Base-by-base conservation (phyloP, 208 protist species). In the Trypanosoma conorhini region DNA sequence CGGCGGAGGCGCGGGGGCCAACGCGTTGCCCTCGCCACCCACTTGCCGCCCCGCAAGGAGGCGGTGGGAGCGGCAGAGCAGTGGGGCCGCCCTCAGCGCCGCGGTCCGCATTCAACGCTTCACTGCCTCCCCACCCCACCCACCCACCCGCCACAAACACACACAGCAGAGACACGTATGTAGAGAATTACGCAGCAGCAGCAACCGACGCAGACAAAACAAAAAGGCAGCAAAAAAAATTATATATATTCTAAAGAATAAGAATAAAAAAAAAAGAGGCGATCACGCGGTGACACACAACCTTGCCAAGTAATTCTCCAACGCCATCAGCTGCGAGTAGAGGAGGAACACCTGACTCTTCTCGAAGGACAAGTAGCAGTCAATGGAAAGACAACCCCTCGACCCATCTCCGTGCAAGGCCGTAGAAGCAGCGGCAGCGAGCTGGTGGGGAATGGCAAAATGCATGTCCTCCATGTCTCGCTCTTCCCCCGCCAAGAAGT, bases 321-420 rank as follows among this genome's bases (percentile, higher is more conserved):
- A 54, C 38, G 70, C 61, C 52, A 82, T 72, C 67, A 87, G 74
- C 76, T 94, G 83, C 33, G 50, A 59, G 66, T 72, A 78, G 57
- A 88, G 67, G 55, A 72, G 35, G 30, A 77, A 73, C 26, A 92
- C 50, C 42, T 71, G 79, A 55, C 71, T 62, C 79, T 94, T 94
- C 60, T 89, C 75, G 67, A 91, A 94, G 48, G 77, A 72, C 4
- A 91, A 33, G 3, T 74, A 74, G 63, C 89, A 94, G 68, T 94
- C 89, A 46, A 90, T 74, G 17, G 82, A 91, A 28, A 80, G 74
- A 65, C 89, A 94, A 21, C 79, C 72, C 28, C 67, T 13, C 28
- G n/a, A 26, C n/a, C 21, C 35, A 3, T 67, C 55, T 26, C 54
- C 19, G 7, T 15, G 0, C 42, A 22, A 19, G 17, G 19, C 30